phyloP scores from a whole-genome alignment of 148 eudicot species.

The Mesembryanthemum crystallinum region DNA sequence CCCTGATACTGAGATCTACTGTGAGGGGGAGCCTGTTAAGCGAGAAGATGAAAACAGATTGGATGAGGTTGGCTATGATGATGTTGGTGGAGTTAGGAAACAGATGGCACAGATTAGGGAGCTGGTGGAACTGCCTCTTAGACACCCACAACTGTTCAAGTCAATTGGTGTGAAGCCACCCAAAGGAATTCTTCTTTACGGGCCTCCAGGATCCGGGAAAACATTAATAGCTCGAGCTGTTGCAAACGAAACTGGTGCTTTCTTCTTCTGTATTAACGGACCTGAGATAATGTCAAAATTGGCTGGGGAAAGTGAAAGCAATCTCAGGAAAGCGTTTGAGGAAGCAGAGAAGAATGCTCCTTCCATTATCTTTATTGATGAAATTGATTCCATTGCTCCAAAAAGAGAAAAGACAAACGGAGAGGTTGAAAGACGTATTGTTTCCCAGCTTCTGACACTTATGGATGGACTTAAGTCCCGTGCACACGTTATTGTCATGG shows the following conservation, averaged over 20 bases:
- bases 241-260: constrained; percentile 47
- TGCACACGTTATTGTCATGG: constrained; percentile 48
- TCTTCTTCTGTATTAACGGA: constrained; percentile 43
- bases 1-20: constrained; percentile 42
- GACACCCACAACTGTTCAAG: constrained; percentile 44
- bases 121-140: constrained; percentile 40
- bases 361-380: constrained; percentile 36
- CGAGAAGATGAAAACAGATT: constrained; percentile 44
- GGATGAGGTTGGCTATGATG: constrained; percentile 51
- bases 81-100: constrained; percentile 46
- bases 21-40: constrained; percentile 47
- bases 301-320: constrained; percentile 56
- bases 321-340: constrained; percentile 47
- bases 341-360: constrained; percentile 44
- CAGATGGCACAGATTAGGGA: constrained; percentile 54
- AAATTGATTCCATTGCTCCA: constrained; percentile 48
- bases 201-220: constrained; percentile 49
- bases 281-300: constrained; percentile 47
- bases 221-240: constrained; percentile 44
- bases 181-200: constrained; percentile 44
- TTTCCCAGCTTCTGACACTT: constrained; percentile 37
- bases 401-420: constrained; percentile 49
- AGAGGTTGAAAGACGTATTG: constrained; percentile 45
- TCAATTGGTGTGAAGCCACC: constrained; percentile 49
- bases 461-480: constrained; percentile 48